Base-by-base conservation (phyloP, 345 rosid genomes). In the Cardamine chenopodiifolia region DNA sequence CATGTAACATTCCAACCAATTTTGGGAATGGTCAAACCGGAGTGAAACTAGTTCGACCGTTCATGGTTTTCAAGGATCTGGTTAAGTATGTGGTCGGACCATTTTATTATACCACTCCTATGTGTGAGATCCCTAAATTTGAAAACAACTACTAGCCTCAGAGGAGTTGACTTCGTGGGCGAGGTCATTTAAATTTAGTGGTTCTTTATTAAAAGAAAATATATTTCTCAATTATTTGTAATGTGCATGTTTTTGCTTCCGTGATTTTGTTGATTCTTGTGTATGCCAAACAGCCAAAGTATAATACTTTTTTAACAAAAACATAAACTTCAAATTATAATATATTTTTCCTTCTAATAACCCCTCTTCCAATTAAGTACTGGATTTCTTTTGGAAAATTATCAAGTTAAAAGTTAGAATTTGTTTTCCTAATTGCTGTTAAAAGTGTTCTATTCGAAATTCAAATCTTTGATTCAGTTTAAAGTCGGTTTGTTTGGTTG, bases 1-100 rank as follows among this genome's bases (percentile, higher is more conserved):
- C 86, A 3, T 92, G 98, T 70, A 55, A 84, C 53, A 69, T 92
- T 11, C 76, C 87, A 32, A 92, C 96, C 26, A 62, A 92, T 80
- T 90, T 88, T 2, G 87, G 85, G 3, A 77, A 85, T 0, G 98
- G 98, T 2, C 69, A 80, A 67, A 63, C 76, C 0, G 98, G 98
- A 18, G 85, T 87, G 7, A 82, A 86, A 39, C 88, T 92, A 20
- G 26, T 57, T 52, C 71, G 68, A 48, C 95, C 96, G 1, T 50
- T 78, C 11, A 65, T 35, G 9, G 55, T 87, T 8, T 90, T 83
- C 31, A 78, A 82, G 20, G 88, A 89, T 65, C 25, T 76, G 40
- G 71, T 86, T 18, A 79, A 79, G 58, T 90, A 81, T 35, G 32
- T 65, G 20, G 66, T 87, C n/a, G 82, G 78, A 1, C 85, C 88